Evolutionary conservation across 805 yeast species (phyloP), one percentile per base, ranked within the genome.

Genomic region (Pichia insulana): DNA sequence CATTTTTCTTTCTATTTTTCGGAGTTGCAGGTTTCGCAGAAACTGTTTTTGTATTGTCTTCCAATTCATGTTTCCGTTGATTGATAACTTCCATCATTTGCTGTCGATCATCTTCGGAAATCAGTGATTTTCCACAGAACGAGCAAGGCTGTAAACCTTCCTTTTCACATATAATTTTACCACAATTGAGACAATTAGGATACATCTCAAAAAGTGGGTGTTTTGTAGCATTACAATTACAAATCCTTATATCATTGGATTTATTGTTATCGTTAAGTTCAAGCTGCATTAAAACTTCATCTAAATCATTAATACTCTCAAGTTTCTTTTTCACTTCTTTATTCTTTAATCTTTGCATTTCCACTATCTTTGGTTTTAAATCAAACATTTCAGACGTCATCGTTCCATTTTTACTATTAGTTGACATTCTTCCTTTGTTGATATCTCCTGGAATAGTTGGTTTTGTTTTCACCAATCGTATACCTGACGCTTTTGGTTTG

Each of bases 121-220:
- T 67, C 34, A 92, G 62, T 28, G 78, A 82, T 20, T 69, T 58
- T 0, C 87, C 85, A 64, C 98, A 92, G 48, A 64, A 83, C 2
- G 92, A 73, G 56, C 99, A 92, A 3, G 92, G 92, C 46, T 89
- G 92, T 19, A 86, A 65, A 0, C 97, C 97, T 56, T 92, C 97
- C 51, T 80, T 80, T 4, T 73, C 71, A 65, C 99, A 92, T 2
- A 92, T 85, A 34, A 92, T 85, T 59, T 88, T 85, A 10, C 99
- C 99, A 59, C 99, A 92, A 46, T 83, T 79, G 33, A 92, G 63
- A 54, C 99, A 92, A 58, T 92, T 92, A 1, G 98, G 97, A 2
- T 94, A 92, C 49, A 83, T 73, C 43, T 85, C 94, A 48, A 87
- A 83, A 26, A 92, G 63, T 3, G 96, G 95, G 56, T 92, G 98